Evolutionary conservation across 805 yeast genomes (phyloP).

Genomic region (Grigorovia transvaalensis): DNA sequence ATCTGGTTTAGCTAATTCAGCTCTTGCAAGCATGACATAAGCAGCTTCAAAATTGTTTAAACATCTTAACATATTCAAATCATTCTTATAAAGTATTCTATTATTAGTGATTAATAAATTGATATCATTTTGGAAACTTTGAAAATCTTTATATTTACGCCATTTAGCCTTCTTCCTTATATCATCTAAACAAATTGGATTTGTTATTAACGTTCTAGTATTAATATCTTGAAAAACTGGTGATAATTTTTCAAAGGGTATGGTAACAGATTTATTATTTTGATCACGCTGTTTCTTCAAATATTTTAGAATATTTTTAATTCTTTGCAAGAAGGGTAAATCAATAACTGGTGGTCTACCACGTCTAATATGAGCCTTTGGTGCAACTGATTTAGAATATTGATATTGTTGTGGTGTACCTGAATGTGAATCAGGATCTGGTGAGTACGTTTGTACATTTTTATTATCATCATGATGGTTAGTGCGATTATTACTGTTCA

Average conservation of each 20-base stretch:
- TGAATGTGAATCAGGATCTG: background rate
- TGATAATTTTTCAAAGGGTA: constrained; percentile 73
- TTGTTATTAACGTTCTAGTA: constrained; percentile 39
- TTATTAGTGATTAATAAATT: constrained; percentile 65
- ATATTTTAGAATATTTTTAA: constrained; percentile 73
- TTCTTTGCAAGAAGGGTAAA: constrained; percentile 66
- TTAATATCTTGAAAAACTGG: constrained; percentile 39
- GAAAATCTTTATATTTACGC: constrained; percentile 68
- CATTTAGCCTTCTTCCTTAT: constrained; percentile 76
- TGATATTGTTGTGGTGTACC: constrained; percentile 4
- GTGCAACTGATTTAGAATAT: constrained; percentile 7
- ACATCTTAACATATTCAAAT: constrained; percentile 49
- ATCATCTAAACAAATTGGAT: constrained; percentile 59
- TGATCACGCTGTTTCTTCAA: constrained; percentile 59
- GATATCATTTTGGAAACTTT: constrained; percentile 68
- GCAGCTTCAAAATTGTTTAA: constrained; percentile 51
- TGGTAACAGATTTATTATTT: constrained; percentile 41
- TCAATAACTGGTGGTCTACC: constrained; percentile 31
- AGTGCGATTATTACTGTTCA: background rate
- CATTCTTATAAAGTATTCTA: constrained; percentile 49
- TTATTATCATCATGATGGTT: background rate
- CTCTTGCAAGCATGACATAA: constrained; percentile 47
- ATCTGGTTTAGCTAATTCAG: constrained; percentile 75
- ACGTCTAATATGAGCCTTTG: constrained; percentile 25
- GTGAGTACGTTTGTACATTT: background rate